Base-by-base conservation (phyloP, 306 rosid genomes). In the Casuarina cunninghamiana region DNA sequence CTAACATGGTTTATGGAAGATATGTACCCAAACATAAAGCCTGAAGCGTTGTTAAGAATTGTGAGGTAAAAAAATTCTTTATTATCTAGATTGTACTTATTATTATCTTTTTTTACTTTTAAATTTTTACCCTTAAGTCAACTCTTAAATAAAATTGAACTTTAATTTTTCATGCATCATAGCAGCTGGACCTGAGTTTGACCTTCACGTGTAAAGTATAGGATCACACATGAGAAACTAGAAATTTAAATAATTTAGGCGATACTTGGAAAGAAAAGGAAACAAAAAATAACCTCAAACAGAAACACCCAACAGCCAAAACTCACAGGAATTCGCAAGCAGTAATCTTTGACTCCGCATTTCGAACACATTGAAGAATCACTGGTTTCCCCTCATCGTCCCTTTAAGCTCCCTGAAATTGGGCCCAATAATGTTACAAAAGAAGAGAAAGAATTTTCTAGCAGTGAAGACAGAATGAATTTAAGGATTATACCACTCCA, bases 301-400 rank as follows among this genome's bases (percentile, higher is more conserved):
- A 39, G 68, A 21, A 53, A 66, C 44, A 68, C n/a, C 11, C 3
- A 62, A 4, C 17, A 66, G 42, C 11, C 73, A 44, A n/a, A 67
- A 74, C 87, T 80, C 75, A 84, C 87, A 61, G 69, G 58, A 77
- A 80, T 54, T 84, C 84, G 8, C 49, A 58, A n/a, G 84, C 82
- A 0, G 71, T 19, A 69, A 84, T 77, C 69, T 84, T 84, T 12
- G 75, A 65, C 69, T 80, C 87, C 17, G 87, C 87, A 51, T 84
- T 81, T 70, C 84, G 45, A 73, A 84, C 82, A 69, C 87, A 84
- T 62, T 80, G 84, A 37, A 84, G 87, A 78, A 84, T 77, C 1
- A 84, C 80, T 12, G 84, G 80, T 46, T 80, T 80, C 49, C 87
- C 87, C 55, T 77, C 53, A 10, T 84, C 87, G 53, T 80, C 80